phyloP scores from a whole-genome alignment of 2,329 filamentous ascomycete species.

The Aspergillus nomiae region DNA sequence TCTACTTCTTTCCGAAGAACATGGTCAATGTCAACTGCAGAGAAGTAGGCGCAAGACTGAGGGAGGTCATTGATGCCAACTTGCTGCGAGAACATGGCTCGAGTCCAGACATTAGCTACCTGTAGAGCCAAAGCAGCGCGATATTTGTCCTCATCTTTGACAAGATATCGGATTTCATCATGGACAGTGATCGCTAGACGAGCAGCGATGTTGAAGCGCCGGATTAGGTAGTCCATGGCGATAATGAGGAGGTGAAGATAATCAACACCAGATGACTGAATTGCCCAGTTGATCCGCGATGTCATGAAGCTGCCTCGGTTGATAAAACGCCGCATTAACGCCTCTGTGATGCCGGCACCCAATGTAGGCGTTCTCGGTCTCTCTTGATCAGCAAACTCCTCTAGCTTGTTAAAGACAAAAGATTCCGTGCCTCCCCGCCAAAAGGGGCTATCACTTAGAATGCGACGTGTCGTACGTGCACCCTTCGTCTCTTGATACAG shows the following conservation, averaged over 20 bases:
- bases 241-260: slow-evolving; percentile 94
- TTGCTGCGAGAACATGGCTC: slow-evolving; percentile 96
- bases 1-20: slow-evolving; percentile 98
- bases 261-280: slow-evolving; percentile 95
- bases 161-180: slow-evolving; percentile 94
- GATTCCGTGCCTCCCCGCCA: slow-evolving; percentile 97
- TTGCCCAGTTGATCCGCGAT: slow-evolving; percentile 97
- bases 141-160: slow-evolving; percentile 83
- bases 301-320: slow-evolving; percentile 91
- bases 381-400: slow-evolving; percentile 96
- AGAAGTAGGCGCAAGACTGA: slow-evolving; percentile 93
- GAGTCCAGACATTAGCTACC: slow-evolving; percentile 92
- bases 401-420: slow-evolving; percentile 96
- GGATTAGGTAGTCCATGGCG: slow-evolving; percentile 88
- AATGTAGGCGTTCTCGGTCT: slow-evolving; percentile 86
- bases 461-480: slow-evolving; percentile 74
- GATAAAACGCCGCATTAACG: slow-evolving; percentile 84
- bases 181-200: slow-evolving; percentile 93
- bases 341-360: slow-evolving; percentile 93
- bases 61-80: slow-evolving; percentile 94
- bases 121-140: slow-evolving; percentile 89
- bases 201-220: slow-evolving; percentile 80
- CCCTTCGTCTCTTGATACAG: slow-evolving; percentile 92
- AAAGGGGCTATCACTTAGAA: slow-evolving; percentile 73
- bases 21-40: slow-evolving; percentile 89